Evolutionary conservation across 2,329 filamentous ascomycete species (phyloP).

Genomic region (Aotearoamyces nothofagi): DNA sequence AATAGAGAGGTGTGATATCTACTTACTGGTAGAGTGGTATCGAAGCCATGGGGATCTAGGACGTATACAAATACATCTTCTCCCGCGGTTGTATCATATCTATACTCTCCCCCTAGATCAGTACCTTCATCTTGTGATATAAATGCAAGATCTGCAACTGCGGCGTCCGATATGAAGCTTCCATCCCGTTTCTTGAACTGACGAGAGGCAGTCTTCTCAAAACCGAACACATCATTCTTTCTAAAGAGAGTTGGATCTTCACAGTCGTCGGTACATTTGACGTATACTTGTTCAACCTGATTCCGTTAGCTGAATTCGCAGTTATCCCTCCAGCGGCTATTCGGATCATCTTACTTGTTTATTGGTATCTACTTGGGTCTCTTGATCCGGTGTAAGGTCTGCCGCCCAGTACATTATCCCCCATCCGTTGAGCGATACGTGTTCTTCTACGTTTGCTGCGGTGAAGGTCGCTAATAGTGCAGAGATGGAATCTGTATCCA

Average conservation of each 20-base stretch:
- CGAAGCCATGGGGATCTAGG: not conserved
- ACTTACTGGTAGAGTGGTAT: not conserved
- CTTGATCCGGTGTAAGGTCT: no score
- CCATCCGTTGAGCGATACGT: no score
- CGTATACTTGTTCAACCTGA: conserved; percentile 1
- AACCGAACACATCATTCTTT: not conserved
- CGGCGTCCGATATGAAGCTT: no score
- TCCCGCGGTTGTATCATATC: not conserved
- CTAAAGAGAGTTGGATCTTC: not conserved
- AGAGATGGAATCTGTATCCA: no score
- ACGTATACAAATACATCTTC: conserved; percentile 1
- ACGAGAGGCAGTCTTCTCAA: no score
- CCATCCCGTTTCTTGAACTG: no score
- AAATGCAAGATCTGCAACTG: no score
- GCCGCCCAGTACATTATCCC: no score
- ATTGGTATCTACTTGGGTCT: not conserved
- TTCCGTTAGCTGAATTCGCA: not conserved
- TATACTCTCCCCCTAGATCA: not conserved
- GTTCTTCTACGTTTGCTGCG: no score
- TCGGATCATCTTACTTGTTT: conserved; percentile 1
- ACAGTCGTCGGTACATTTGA: conserved; percentile 1
- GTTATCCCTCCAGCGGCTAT: not conserved
- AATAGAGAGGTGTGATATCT: no score
- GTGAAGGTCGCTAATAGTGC: no score
- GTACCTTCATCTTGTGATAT: no score